A percentile compares a stretch with the other conserved stretches of the same genome.
phyloP scores from a whole-genome alignment of 768 basidiomycete species.

The Auriculariales sp. region DNA sequence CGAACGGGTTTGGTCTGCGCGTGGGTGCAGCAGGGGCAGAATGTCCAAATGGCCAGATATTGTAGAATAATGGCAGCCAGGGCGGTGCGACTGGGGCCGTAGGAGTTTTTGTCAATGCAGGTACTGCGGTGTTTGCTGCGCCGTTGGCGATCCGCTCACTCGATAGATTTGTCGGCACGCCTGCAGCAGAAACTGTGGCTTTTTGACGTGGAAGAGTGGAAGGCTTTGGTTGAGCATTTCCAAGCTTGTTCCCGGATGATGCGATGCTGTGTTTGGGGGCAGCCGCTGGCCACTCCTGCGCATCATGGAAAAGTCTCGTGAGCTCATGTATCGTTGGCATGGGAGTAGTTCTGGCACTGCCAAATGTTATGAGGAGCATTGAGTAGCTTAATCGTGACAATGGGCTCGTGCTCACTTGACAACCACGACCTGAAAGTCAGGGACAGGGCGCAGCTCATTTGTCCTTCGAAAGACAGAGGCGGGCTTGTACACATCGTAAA shows the following conservation, averaged over 20 bases:
- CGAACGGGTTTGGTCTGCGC: slow-evolving; percentile 54
- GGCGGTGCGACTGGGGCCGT: background rate
- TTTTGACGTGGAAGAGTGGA: slow-evolving; percentile 42
- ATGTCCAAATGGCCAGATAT: slow-evolving; percentile 17
- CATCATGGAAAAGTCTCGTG: slow-evolving; percentile 39
- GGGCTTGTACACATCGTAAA: slow-evolving; percentile 88
- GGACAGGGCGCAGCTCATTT: slow-evolving; percentile 38
- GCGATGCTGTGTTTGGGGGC: too few relatives aligned
- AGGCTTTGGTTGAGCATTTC: slow-evolving; percentile 45
- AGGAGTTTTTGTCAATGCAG: background rate
- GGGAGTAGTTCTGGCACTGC: slow-evolving; percentile 66
- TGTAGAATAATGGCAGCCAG: slow-evolving; percentile 10
- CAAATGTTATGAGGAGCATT: background rate
- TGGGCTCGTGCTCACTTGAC: slow-evolving; percentile 46
- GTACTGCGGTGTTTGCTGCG: slow-evolving; percentile 6
- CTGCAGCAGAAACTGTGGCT: slow-evolving; percentile 16
- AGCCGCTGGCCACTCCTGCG: background rate
- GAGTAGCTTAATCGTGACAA: background rate
- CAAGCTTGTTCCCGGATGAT: too few relatives aligned
- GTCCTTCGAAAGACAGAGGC: slow-evolving; percentile 72
- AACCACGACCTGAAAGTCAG: slow-evolving; percentile 79
- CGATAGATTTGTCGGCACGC: too few relatives aligned
- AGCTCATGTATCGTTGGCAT: slow-evolving; percentile 77
- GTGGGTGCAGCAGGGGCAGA: slow-evolving; percentile 10
- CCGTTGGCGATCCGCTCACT: too few relatives aligned